phyloP scores from a whole-genome alignment of 306 rosid genomes.

The Casuarina equisetifolia region DNA sequence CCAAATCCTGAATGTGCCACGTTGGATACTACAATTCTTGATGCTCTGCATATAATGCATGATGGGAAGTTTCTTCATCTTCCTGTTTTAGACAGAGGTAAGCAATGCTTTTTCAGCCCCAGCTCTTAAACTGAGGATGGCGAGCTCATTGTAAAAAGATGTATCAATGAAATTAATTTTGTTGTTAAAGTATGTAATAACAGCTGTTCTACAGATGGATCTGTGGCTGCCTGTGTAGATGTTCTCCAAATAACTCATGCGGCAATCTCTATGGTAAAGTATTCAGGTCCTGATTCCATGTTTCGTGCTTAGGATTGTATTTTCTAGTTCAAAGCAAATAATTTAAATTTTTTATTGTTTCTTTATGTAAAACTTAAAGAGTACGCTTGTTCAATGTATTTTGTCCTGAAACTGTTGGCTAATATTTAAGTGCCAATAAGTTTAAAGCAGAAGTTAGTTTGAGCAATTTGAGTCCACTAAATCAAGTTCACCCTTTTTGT shows the following conservation, averaged over 20 bases:
- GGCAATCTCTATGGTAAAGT: slow-evolving; percentile 82
- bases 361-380: neutral
- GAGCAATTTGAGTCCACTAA: neutral
- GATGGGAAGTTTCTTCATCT: slow-evolving; percentile 93
- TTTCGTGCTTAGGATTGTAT: slow-evolving; percentile 5
- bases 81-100: slow-evolving; percentile 90
- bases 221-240: slow-evolving; percentile 75
- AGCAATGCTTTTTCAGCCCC: slow-evolving; percentile 33
- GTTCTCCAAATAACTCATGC: slow-evolving; percentile 93
- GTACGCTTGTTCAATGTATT: neutral
- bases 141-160: neutral
- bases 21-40: slow-evolving; percentile 81
- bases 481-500: neutral
- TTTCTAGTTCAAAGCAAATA: neutral
- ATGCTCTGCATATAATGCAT: slow-evolving; percentile 91
- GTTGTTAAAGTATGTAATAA: slow-evolving; percentile 24
- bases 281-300: slow-evolving; percentile 14
- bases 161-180: neutral
- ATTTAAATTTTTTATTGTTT: neutral
- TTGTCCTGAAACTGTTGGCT: neutral
- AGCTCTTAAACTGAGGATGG: neutral
- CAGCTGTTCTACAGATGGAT: slow-evolving; percentile 63
- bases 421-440: neutral
- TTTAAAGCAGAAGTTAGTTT: neutral
- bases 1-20: slow-evolving; percentile 89